phyloP scores from a whole-genome alignment of 345 rosid species.

The Euclidium syriacum region DNA sequence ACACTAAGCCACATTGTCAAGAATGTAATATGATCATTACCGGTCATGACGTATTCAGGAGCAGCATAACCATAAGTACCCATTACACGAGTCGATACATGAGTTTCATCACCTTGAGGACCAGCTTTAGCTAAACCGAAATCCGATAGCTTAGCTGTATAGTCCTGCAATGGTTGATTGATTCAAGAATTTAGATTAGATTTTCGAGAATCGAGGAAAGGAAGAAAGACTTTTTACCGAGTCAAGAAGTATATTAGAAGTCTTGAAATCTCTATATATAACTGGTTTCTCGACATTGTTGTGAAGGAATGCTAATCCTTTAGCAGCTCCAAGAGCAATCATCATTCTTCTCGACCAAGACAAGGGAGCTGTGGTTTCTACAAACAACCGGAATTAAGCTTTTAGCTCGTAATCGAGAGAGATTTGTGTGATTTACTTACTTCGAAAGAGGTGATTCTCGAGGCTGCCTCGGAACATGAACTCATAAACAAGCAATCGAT shows the following conservation, averaged over 20 bases:
- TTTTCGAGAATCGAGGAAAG: too few relatives aligned
- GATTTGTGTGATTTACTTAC: slow-evolving; percentile 37
- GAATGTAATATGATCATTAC: slow-evolving; percentile 35
- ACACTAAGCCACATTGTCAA: not conserved
- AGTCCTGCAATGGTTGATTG: slow-evolving; percentile 76
- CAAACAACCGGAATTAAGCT: not conserved
- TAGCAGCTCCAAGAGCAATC: slow-evolving; percentile 98
- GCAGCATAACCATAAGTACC: slow-evolving; percentile 99
- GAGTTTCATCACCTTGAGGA: slow-evolving; percentile 97
- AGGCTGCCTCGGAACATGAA: slow-evolving; percentile 97
- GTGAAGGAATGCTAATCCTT: slow-evolving; percentile 97
- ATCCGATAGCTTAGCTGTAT: slow-evolving; percentile 93
- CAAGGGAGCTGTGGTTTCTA: slow-evolving; percentile 75
- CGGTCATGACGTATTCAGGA: slow-evolving; percentile 95
- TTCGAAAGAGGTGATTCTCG: slow-evolving; percentile 93
- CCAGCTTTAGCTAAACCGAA: slow-evolving; percentile 99
- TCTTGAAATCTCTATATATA: slow-evolving; percentile 92
- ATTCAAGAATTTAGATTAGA: too few relatives aligned
- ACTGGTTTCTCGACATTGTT: slow-evolving; percentile 94
- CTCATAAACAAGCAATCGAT: slow-evolving; percentile 84
- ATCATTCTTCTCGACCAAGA: slow-evolving; percentile 91
- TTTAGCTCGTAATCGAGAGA: too few relatives aligned
- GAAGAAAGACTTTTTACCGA: slow-evolving; percentile 49
- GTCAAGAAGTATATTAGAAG: slow-evolving; percentile 91
- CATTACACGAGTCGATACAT: slow-evolving; percentile 95